Evolutionary conservation across 139 green algal species (phyloP), one percentile per base, ranked within the genome.

Genomic region (Spirogloea muscicola): DNA sequence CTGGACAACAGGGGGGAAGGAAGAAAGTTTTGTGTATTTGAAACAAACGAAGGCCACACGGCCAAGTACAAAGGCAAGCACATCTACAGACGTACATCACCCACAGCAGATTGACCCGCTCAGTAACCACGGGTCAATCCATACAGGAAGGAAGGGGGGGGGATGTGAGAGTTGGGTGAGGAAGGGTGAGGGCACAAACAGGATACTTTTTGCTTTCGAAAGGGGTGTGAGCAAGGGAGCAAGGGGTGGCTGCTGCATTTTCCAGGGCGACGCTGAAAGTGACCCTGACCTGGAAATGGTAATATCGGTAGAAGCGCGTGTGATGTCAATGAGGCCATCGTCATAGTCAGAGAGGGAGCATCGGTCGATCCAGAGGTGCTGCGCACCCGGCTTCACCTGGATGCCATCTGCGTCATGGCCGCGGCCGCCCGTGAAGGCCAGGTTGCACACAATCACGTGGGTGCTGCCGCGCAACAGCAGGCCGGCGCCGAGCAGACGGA

Each of bases 321-420:
- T 73, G 10, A 73, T 61, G 9, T 73, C 64, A 43, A 73, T 73
- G 1, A 73, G 43, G 7, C 64, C 64, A 31, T 73, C 64, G 18
- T 73, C 64, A 43, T 39, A 73, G 34, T 73, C 64, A 18, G n/a
- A 9, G 5, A 73, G 42, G 3, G 64, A 44, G 64, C 64, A 73
- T n/a, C 64, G 48, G 49, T 73, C 64, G 13, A 73, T 66, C 64
- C 64, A 73, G 16, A 73, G n/a, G 16, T 73, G 29, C 4, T 18
- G 44, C 49, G 51, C 18, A 18, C 38, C 16, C 21, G 64, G 64
- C 21, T 73, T 73, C 42, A 73, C 34, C 33, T 73, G 16, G 10
- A 64, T n/a, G 10, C 27, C 49, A 60, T 60, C 49, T 34, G 49
- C 49, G 34, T 57, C 59, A 31, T 68, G 38, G 59, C 40, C 59